Base-by-base conservation (phyloP, 1,284 basidiomycete species). In the Amylostereum areolatum region DNA sequence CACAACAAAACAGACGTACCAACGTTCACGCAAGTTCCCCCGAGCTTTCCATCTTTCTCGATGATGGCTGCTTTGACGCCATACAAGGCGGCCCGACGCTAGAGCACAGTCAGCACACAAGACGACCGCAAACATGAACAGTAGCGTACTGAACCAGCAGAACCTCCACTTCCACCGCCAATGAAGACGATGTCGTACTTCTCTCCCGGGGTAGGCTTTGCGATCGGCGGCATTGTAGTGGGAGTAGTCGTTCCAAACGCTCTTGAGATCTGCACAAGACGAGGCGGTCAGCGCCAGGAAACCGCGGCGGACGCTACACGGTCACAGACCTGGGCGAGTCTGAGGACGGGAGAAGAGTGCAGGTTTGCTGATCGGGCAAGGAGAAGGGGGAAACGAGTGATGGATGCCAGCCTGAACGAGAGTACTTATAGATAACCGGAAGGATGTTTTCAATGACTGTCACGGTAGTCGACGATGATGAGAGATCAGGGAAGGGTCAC, bases 1-100 rank as follows among this genome's bases (percentile, higher is more conserved):
- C 24, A 36, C 41, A 41, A 18, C 33, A 41, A 24, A 32, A 12
- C 35, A 31, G 29, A 77, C 87, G 57, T 57, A 85, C 91, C 92
- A 52, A 96, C 89, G 62, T 90, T 98, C 54, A 99, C 96, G 64
- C 97, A 99, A 34, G 97, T 99, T 41, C 97, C 97, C 36, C 97
- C 97, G 4, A 96, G 79, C 36, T 78, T 67, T 24, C 81, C 80
- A 6, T 82, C 80, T 45, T 76, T 77, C 67, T 99, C 96, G 32
- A 97, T 83, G 27, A 98, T 73, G 9, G 91, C 93, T 45, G 93
- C 92, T 67, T 96, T 97, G 64, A 89, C 92, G 47, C 96, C 95
- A 66, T 98, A 96, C 25, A 77, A 77, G n/a, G 88, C 89, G 10
- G 95, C 95, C 50, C 97, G 82, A 55, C 93, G 79, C 91, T 91